Evolutionary conservation across 371 early-diverging fungal genomes (phyloP).

Genomic region (Haplosporangium sp.): DNA sequence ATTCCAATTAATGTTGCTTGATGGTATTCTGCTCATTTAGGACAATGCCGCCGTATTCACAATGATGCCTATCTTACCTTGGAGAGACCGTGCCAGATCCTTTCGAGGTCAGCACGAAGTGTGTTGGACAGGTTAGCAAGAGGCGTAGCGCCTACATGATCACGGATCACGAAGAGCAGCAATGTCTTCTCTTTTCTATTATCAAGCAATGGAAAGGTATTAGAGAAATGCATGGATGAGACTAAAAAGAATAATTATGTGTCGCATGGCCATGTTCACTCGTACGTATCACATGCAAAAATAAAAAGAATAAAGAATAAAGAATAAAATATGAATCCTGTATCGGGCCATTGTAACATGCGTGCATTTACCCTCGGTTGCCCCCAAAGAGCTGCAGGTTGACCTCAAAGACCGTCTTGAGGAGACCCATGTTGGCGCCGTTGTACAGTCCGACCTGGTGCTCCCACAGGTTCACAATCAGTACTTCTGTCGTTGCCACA

Average conservation of each 20-base stretch:
- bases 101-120: constrained; percentile 85
- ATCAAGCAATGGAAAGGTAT: not conserved
- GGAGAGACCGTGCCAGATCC: constrained; percentile 89
- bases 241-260: not conserved
- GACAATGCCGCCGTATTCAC: too few species aligned
- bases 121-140: constrained; percentile 84
- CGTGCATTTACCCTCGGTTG: constrained; percentile 60
- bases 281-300: constrained; percentile 1
- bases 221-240: not conserved
- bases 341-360: not conserved
- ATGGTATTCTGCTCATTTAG: too few species aligned
- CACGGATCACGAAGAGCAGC: constrained; percentile 95
- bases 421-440: constrained; percentile 98
- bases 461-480: constrained; percentile 98
- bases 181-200: constrained; percentile 82
- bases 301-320: not conserved
- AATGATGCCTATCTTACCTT: constrained; percentile 63
- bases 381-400: constrained; percentile 94
- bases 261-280: not conserved
- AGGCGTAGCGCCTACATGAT: constrained; percentile 92
- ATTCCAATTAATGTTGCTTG: too few species aligned
- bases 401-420: constrained; percentile 98
- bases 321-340: not conserved
- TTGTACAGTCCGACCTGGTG: constrained; percentile 97
- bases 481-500: constrained; percentile 93